Base-by-base conservation (phyloP, 306 rosid species). In the Ormosia semicastrata region DNA sequence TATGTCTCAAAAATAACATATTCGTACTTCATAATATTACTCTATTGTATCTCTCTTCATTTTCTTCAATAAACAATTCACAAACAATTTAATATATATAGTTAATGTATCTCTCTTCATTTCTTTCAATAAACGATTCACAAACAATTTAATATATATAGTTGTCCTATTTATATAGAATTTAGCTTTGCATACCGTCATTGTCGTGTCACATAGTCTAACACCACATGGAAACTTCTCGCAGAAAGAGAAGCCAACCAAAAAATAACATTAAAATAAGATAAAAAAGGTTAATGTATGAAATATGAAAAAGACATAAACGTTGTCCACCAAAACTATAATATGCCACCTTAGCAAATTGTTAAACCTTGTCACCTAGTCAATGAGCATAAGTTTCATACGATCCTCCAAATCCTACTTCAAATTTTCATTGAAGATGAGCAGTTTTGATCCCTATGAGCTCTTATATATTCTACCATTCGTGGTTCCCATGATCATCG, bases 251-350 rank as follows among this genome's bases (percentile, higher is more conserved):
- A 79, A 71, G 78, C 63, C 83, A 80, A 33, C n/a, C 6, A 15
- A 7, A 12, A 34, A 59, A 80, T 13, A 13, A 4, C 62, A 79
- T 53, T 60, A 71, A 59, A 68, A 33, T 56, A 41, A 56, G 15
- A 11, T 4, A 15, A 34, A 6, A 12, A 32, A 24, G 13, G 24
- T 3, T 54, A 79, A 33, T 5, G 12, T n/a, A 50, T 29, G 47
- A 64, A 49, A 49, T 4, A 8, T 50, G 79, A 50, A 81, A 73
- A 50, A 1, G 79, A 73, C 83, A 53, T 7, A 79, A 69, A 33
- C 62, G 62, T 68, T 79, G 83, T 70, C 83, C 41, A 12, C 39
- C 47, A 10, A 9, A 41, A 41, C 43, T 43, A 40, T 11, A 63
- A 14, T 10, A 24, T 24, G 24, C 24, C 24, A 11, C 24, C 44